These are phyloP conservation scores for Amaranthus tricolor DNA, from an alignment of 179 eudicot genomes.

Conservation along the genomic window DNA sequence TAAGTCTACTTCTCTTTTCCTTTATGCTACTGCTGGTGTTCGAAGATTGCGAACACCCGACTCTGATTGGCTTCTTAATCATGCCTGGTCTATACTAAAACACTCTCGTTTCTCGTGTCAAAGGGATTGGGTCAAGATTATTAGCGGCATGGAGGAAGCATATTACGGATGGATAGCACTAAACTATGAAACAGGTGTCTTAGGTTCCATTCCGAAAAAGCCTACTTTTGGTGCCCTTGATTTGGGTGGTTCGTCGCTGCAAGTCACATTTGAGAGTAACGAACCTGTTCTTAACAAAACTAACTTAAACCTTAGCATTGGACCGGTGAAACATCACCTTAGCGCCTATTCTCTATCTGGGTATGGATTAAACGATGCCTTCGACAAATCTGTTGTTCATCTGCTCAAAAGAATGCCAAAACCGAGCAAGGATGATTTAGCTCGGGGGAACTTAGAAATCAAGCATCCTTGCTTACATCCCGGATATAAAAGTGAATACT, in stretches of 20 bases:
- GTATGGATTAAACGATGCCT: conserved; percentile 97
- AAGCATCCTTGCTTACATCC: conserved; percentile 91
- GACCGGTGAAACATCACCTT: conserved; percentile 83
- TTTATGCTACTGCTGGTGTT: conserved; percentile 98
- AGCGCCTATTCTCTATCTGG: conserved; percentile 93
- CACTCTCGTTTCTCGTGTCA: conserved; percentile 66
- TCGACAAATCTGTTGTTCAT: conserved; percentile 86
- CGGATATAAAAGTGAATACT: conserved; percentile 72
- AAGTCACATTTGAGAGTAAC: conserved; percentile 91
- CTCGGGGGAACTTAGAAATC: conserved; percentile 59
- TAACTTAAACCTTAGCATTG: conserved; percentile 82
- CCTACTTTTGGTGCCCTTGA: conserved; percentile 95
- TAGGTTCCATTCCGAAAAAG: conserved; percentile 68
- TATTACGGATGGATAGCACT: conserved; percentile 99
- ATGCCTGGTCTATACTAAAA: conserved; percentile 67
- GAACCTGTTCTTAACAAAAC: conserved; percentile 49
- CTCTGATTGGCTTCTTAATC: conserved; percentile 84
- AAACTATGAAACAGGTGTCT: conserved; percentile 68
- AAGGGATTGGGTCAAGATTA: conserved; percentile 86
- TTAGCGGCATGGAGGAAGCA: conserved; percentile 95
- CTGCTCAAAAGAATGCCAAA: conserved; percentile 61
- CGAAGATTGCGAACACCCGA: conserved; percentile 79
- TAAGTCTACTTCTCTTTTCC: conserved; percentile 75
- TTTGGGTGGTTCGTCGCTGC: conserved; percentile 96
- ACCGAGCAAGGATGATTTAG: conserved; percentile 44